These are phyloP conservation scores for Gossypium raimondii DNA, from an alignment of 345 rosid genomes.

Conservation along the genomic window DNA sequence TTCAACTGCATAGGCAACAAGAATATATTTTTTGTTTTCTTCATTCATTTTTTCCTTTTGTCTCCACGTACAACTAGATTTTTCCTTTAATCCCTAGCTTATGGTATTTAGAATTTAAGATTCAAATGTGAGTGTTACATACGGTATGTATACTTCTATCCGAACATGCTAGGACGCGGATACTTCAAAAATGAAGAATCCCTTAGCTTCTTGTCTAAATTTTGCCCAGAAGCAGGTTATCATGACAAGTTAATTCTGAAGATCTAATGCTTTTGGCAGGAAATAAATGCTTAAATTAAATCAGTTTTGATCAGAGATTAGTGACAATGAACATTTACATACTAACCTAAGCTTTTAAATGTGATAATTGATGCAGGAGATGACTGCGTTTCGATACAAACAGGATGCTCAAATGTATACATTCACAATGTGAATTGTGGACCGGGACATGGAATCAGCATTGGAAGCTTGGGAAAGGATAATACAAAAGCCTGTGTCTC, in stretches of 20 bases:
- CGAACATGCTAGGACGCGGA: too few species aligned
- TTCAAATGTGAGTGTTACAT: not conserved
- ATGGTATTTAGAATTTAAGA: not conserved
- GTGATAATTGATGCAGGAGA: conserved; percentile 61
- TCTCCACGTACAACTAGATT: conserved; percentile 28
- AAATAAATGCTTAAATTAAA: conserved; percentile 7
- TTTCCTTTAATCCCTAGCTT: conserved; percentile 11
- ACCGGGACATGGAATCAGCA: conserved; percentile 98
- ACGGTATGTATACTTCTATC: not conserved
- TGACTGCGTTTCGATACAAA: conserved; percentile 92
- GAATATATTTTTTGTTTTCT: conserved; percentile 20
- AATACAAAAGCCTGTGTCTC: conserved; percentile 92
- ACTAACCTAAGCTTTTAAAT: conserved; percentile 21
- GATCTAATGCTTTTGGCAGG: conserved; percentile 4
- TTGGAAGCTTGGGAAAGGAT: conserved; percentile 86
- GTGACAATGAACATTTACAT: not conserved
- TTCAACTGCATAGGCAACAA: conserved; percentile 22
- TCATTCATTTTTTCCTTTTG: conserved; percentile 21
- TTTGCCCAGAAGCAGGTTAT: not conserved
- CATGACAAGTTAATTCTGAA: not conserved
- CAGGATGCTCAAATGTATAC: conserved; percentile 89
- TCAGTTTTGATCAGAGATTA: conserved; percentile 1
- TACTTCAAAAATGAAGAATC: too few species aligned
- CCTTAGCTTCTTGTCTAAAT: conserved; percentile 15
- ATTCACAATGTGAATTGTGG: conserved; percentile 89